A percentile compares a stretch with the other conserved stretches of the same genome.
phyloP scores from a whole-genome alignment of 2,329 filamentous ascomycete species.

The Nemania sp. region DNA sequence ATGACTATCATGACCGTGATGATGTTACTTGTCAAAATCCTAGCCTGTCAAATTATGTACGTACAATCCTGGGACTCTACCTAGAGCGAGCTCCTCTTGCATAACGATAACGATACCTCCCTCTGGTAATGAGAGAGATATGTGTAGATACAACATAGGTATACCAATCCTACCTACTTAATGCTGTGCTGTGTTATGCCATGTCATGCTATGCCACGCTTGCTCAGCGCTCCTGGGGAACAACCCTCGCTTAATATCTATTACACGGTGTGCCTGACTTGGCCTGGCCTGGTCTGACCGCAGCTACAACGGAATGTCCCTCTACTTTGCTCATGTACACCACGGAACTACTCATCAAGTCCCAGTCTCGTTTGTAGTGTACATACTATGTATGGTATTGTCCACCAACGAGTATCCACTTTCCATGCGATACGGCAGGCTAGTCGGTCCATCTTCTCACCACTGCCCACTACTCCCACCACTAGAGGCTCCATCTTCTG shows the following conservation, averaged over 20 bases:
- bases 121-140: conserved; percentile 19
- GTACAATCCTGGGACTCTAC: conserved; percentile 26
- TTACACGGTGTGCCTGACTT: conserved; percentile 32
- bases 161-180: too few relatives aligned
- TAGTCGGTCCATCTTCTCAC: conserved; percentile 39
- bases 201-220: not conserved
- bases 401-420: conserved; percentile 34
- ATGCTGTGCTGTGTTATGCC: not conserved
- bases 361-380: conserved; percentile 10
- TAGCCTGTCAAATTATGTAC: conserved; percentile 31
- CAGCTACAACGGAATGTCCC: conserved; percentile 25
- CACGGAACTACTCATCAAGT: conserved; percentile 13
- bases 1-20: conserved; percentile 12
- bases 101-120: conserved; percentile 26
- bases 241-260: conserved; percentile 31
- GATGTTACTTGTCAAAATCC: conserved; percentile 27
- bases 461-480: conserved; percentile 24
- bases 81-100: conserved; percentile 20
- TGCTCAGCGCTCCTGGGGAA: conserved; percentile 15
- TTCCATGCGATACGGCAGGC: conserved; percentile 37
- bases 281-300: conserved; percentile 32
- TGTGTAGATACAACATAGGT: too few relatives aligned
- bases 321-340: conserved; percentile 16
- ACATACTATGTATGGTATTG: too few relatives aligned
- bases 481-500: conserved; percentile 30